Base-by-base conservation (phyloP, 768 basidiomycete species). In the Chalciporus pseudorubinellus region DNA sequence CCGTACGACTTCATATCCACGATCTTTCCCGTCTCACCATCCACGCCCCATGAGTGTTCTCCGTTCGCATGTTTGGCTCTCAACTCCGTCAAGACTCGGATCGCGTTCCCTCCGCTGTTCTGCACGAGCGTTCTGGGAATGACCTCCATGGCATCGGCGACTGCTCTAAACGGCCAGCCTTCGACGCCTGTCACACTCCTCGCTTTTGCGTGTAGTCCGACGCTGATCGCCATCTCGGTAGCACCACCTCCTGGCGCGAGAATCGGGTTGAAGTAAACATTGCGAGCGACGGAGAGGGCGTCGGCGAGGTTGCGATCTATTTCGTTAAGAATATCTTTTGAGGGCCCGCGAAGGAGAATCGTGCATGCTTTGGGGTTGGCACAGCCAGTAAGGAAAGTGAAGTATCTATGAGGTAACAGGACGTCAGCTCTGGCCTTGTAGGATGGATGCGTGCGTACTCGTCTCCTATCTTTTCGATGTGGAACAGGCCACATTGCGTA, bases 321-420 rank as follows among this genome's bases (percentile, higher is more conserved):
- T 74, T 98, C 97, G 70, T 98, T 97, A 44, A 99, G 77, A 61
- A 98, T 93, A 64, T 98, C 97, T 70, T 98, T 99, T 3, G 93
- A 95, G 0, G 97, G 97, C 2, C 97, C 95, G 38, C 95, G 92
- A 13, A 99, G 88, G 42, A 99, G 83, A 72, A 98, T 93, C 11
- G 95, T 98, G 79, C 97, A 98, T 1, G 95, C 97, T 74, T 97
- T 95, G 5, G 97, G 97, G 13, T 79, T 76, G 31, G 74, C 72
- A 74, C 97, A 99, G 65, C 92, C 84, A n/a, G 87, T 90, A 44
- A 98, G 79, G 84, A 98, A 98, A 26, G 95, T 87, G 70, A 98
- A 99, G 77, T 98, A 98, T 69, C 92, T 92, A 61, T 3, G 44
- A 29, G 40, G n/a, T 22, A 10, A 6, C 19, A 40, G 22, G 26